A percentile compares a stretch with the other conserved stretches of the same genome.
Conservation (phyloP, 2,329 filamentous ascomycete genomes). For the Tolypocladium paradoxum region DNA sequence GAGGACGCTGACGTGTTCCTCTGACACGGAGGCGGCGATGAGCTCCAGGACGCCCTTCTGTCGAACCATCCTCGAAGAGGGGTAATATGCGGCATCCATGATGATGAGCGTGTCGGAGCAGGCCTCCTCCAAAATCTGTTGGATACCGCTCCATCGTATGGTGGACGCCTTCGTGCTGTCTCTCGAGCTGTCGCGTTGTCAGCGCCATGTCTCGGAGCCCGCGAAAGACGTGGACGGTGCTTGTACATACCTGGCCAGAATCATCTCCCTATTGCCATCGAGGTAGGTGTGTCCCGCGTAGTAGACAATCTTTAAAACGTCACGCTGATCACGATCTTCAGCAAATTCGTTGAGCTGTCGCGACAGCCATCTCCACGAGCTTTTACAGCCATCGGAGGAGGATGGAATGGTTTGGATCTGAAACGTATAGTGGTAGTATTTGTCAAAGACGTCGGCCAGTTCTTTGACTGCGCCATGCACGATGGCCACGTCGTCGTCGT, state of each 20-base stretch:
- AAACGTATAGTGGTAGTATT: constrained; percentile 40
- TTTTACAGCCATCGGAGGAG: constrained; percentile 33
- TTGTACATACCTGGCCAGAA: constrained; percentile 40
- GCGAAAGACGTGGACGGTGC: background rate
- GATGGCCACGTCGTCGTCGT: constrained; percentile 34
- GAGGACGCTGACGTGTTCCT: constrained; percentile 36
- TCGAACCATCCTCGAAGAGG: constrained; percentile 39
- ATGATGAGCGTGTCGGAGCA: constrained; percentile 44
- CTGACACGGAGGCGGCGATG: constrained; percentile 43
- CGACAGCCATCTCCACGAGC: constrained; percentile 43
- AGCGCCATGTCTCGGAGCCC: constrained; percentile 5
- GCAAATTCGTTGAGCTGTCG: constrained; percentile 41
- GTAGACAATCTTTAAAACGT: constrained; percentile 48
- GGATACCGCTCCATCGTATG: constrained; percentile 45
- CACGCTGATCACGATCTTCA: constrained; percentile 40
- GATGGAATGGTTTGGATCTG: constrained; percentile 39
- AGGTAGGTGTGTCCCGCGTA: constrained; percentile 46
- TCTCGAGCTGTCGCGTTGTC: constrained; percentile 29
- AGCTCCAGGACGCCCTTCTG: constrained; percentile 45
- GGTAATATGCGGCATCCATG: constrained; percentile 49
- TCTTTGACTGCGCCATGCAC: constrained; percentile 34
- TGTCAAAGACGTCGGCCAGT: constrained; percentile 38
- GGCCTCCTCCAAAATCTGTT: constrained; percentile 45
- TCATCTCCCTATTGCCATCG: constrained; percentile 45
- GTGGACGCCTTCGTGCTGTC: constrained; percentile 32